Evolutionary conservation across 2,329 filamentous ascomycete genomes (phyloP).

Genomic region (Tothia fuscella): DNA sequence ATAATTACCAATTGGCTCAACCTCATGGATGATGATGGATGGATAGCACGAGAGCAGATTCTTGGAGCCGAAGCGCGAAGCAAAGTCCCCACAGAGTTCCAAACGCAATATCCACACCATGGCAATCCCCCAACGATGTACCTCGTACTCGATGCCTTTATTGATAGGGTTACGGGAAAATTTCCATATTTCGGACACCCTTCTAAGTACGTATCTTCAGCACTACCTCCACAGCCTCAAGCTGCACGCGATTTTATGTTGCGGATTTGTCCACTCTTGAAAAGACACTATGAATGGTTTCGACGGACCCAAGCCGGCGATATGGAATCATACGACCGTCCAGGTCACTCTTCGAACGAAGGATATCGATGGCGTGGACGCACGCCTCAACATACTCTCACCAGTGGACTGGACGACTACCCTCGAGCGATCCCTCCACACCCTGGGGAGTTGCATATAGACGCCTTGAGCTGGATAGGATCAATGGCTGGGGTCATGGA

Average conservation of each 20-base stretch:
- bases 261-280: conserved; percentile 73
- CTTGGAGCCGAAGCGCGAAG: conserved; percentile 81
- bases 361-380: conserved; percentile 52
- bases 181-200: conserved; percentile 32
- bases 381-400: conserved; percentile 67
- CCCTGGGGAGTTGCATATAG: conserved; percentile 82
- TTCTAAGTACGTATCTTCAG: conserved; percentile 53
- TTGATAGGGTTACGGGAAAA: conserved; percentile 57
- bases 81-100: conserved; percentile 89
- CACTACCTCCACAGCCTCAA: conserved; percentile 54
- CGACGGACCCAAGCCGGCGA: conserved; percentile 71
- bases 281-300: conserved; percentile 91
- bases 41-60: conserved; percentile 95
- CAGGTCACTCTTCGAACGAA: not conserved
- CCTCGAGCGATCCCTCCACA: conserved; percentile 83
- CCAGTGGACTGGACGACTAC: conserved; percentile 89
- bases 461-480: conserved; percentile 92
- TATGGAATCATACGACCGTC: not conserved
- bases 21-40: conserved; percentile 91
- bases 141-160: conserved; percentile 72
- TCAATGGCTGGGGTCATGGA: conserved; percentile 74
- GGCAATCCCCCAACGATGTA: conserved; percentile 95
- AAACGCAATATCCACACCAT: conserved; percentile 92
- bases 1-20: conserved; percentile 94
- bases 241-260: conserved; percentile 60